Evolutionary conservation across 495 filamentous ascomycete species (phyloP).

Genomic region (Pseudomonodictys pantanalensis): DNA sequence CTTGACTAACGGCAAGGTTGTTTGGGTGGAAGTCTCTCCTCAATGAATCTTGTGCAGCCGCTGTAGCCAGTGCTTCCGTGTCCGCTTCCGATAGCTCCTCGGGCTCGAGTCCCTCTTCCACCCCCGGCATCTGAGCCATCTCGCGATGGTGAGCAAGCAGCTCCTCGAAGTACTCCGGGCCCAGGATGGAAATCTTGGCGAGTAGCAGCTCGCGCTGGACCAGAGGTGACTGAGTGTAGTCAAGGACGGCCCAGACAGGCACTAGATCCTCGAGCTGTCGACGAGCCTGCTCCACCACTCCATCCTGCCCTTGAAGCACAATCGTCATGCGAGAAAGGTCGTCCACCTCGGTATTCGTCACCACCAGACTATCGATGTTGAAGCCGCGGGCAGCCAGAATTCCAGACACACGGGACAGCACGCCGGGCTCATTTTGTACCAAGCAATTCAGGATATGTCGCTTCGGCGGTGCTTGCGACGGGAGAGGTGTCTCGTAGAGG

Average conservation of each 20-base stretch:
- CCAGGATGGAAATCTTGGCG: slow-evolving; percentile 94
- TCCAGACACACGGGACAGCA: slow-evolving; percentile 91
- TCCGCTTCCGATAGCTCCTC: slow-evolving; percentile 40
- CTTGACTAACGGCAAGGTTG: slow-evolving; percentile 78
- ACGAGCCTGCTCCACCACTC: slow-evolving; percentile 95
- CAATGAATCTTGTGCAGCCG: slow-evolving; percentile 39
- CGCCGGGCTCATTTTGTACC: slow-evolving; percentile 97
- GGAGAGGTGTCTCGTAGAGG: slow-evolving; percentile 93
- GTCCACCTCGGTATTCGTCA: slow-evolving; percentile 97
- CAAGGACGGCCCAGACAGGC: slow-evolving; percentile 95
- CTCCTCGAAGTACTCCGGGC: slow-evolving; percentile 97
- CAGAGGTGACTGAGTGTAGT: slow-evolving; percentile 89
- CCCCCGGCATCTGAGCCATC: slow-evolving; percentile 51
- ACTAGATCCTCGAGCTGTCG: slow-evolving; percentile 95
- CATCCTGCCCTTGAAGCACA: slow-evolving; percentile 91
- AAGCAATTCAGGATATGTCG: slow-evolving; percentile 96
- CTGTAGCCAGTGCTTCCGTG: slow-evolving; percentile 24
- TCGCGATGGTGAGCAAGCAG: slow-evolving; percentile 88
- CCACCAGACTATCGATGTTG: slow-evolving; percentile 98
- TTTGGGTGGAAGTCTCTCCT: slow-evolving; percentile 81
- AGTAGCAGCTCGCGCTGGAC: slow-evolving; percentile 93
- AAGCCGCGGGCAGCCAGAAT: slow-evolving; percentile 95
- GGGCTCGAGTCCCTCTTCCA: slow-evolving; percentile 38
- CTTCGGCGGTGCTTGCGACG: slow-evolving; percentile 80
- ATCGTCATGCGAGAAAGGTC: slow-evolving; percentile 98